These are phyloP conservation scores for Penicillium digitatum DNA, from an alignment of 2,329 filamentous ascomycete species.

Conservation along the genomic window DNA sequence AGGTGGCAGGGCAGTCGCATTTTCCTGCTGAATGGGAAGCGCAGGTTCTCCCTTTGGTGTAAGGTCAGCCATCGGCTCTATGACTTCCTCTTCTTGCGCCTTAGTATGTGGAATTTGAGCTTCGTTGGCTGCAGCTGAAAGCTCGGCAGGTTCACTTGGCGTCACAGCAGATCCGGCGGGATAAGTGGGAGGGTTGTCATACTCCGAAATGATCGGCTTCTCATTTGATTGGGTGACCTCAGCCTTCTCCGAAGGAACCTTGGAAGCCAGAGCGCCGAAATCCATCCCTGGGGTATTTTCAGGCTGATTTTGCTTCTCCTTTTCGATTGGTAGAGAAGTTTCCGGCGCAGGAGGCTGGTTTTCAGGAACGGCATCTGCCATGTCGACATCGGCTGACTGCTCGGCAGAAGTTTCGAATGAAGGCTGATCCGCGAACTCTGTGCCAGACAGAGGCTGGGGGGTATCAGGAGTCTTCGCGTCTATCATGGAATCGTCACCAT, in stretches of 20 bases:
- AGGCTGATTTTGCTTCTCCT: conserved; percentile 1
- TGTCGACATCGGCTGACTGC: conserved; percentile 20
- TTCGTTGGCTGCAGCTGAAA: conserved; percentile 2
- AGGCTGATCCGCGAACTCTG: conserved; percentile 19
- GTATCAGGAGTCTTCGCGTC: conserved; percentile 45
- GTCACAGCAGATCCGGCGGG: not conserved
- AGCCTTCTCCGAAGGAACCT: conserved; percentile 6
- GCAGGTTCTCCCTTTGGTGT: conserved; percentile 2
- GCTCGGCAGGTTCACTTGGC: not conserved
- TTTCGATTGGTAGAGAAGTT: not conserved
- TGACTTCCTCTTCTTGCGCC: not conserved
- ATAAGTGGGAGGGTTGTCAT: not conserved
- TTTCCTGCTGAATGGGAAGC: not conserved
- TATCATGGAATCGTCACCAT: conserved; percentile 49
- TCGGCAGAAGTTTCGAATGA: conserved; percentile 14
- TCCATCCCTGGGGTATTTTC: not conserved
- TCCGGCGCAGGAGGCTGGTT: conserved; percentile 7
- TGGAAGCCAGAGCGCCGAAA: conserved; percentile 18
- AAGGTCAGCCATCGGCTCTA: not conserved
- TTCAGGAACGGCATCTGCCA: conserved; percentile 17
- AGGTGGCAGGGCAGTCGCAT: not conserved
- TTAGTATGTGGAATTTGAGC: conserved; percentile 3
- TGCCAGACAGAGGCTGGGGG: conserved; percentile 29
- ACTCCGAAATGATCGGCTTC: not conserved
- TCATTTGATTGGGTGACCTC: not conserved